A percentile compares a stretch with the other conserved stretches of the same genome.
Conservation (phyloP, 176 grass and related monocot species). For the Rhipidocladum racemiflorum region DNA sequence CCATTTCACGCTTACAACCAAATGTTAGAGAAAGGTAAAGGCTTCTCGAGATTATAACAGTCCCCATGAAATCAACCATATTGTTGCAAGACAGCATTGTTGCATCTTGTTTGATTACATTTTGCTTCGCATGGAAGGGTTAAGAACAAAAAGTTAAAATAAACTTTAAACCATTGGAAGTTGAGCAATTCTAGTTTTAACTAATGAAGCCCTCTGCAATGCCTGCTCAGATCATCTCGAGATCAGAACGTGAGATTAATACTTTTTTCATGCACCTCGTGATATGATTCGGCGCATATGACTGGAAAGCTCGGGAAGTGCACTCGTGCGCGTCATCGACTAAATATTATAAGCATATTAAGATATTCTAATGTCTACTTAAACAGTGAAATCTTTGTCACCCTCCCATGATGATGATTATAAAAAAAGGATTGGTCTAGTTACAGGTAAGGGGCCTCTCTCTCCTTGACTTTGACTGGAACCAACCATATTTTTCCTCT, state of each 20-base stretch:
- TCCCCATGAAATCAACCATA: constrained; percentile 26
- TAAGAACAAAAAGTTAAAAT: constrained; percentile 39
- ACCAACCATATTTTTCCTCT: constrained; percentile 21
- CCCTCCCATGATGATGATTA: constrained; percentile 60
- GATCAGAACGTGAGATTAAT: constrained; percentile 51
- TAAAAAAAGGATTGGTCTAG: constrained; percentile 44
- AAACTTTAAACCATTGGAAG: constrained; percentile 40
- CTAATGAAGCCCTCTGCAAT: constrained; percentile 36
- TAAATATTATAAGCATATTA: constrained; percentile 51
- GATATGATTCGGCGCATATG: constrained; percentile 69
- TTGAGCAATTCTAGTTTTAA: constrained; percentile 45
- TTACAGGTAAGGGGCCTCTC: constrained; percentile 27
- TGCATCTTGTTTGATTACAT: constrained; percentile 38
- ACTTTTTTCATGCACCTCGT: constrained; percentile 45
- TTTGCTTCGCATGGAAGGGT: constrained; percentile 29
- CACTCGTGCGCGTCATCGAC: constrained; percentile 80
- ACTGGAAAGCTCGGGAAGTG: constrained; percentile 89
- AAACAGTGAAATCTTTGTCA: constrained; percentile 87
- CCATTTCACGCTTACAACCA: constrained; percentile 14
- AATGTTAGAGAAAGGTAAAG: not conserved
- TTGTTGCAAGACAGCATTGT: constrained; percentile 16
- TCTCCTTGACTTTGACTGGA: constrained; percentile 70
- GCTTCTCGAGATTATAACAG: constrained; percentile 24
- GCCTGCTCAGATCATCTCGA: constrained; percentile 47
- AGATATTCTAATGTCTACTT: constrained; percentile 46